These are phyloP conservation scores for Sarcomyxa edulis DNA, from an alignment of 768 basidiomycete genomes.

Conservation along the genomic window DNA sequence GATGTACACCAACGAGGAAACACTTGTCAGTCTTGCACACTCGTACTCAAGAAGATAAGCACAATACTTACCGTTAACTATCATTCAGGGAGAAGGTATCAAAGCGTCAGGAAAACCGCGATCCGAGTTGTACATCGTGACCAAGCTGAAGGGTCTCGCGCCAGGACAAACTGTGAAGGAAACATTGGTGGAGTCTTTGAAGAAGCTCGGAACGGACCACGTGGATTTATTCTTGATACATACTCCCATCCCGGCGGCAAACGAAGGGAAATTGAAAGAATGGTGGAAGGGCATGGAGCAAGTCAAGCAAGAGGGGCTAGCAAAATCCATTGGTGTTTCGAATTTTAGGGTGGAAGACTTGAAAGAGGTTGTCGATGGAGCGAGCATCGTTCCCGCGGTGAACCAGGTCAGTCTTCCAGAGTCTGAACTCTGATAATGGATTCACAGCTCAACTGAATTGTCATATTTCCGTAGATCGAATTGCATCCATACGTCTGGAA, in stretches of 20 bases:
- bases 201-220: slow-evolving; percentile 44
- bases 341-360: slow-evolving; percentile 59
- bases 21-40: too few species aligned
- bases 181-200: slow-evolving; percentile 46
- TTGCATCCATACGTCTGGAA: slow-evolving; percentile 72
- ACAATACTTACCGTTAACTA: too few species aligned
- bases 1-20: slow-evolving; percentile 49
- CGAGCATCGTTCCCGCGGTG: slow-evolving; percentile 54
- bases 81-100: slow-evolving; percentile 50
- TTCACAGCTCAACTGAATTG: neutral
- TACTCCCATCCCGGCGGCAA: slow-evolving; percentile 25
- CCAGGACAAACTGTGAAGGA: slow-evolving; percentile 42
- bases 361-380: slow-evolving; percentile 43
- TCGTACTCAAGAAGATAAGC: too few species aligned
- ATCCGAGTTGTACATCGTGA: slow-evolving; percentile 56
- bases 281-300: slow-evolving; percentile 62
- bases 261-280: slow-evolving; percentile 38
- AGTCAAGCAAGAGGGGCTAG: slow-evolving; percentile 37
- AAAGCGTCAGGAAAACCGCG: slow-evolving; percentile 44
- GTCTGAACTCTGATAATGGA: neutral
- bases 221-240: slow-evolving; percentile 69
- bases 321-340: slow-evolving; percentile 63
- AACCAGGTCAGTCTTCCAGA: slow-evolving; percentile 48
- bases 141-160: slow-evolving; percentile 42
- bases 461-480: slow-evolving; percentile 40